Percentiles rank a stretch among this genome's conserved stretches.
Conservation (phyloP, 2,329 filamentous ascomycete species). For the Apiospora marii region DNA sequence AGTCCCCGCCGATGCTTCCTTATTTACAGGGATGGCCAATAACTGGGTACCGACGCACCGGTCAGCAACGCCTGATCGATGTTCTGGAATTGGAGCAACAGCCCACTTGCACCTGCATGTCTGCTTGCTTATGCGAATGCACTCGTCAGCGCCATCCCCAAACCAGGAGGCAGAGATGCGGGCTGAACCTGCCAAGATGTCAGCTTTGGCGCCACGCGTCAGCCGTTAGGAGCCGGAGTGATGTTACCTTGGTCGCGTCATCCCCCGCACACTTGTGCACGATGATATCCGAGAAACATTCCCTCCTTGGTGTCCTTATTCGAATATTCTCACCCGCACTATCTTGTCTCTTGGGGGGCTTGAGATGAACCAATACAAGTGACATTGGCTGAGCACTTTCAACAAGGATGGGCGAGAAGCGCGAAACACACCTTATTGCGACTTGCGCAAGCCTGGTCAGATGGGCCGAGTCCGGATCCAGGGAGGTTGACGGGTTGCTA, state of each 20-base stretch:
- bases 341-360: background rate
- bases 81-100: background rate
- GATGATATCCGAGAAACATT: background rate
- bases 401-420: background rate
- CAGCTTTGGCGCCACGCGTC: conserved; percentile 5
- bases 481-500: background rate
- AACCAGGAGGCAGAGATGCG: background rate
- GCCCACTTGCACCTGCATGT: background rate
- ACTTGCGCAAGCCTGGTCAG: background rate
- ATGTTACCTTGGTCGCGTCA: background rate
- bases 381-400: background rate
- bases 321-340: background rate
- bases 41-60: background rate
- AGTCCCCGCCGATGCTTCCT: background rate
- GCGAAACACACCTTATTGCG: background rate
- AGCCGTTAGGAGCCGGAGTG: background rate
- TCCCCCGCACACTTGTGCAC: background rate
- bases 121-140: background rate
- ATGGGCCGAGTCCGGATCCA: background rate
- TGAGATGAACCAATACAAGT: background rate
- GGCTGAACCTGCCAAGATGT: background rate
- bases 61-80: background rate
- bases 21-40: background rate
- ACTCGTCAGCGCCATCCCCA: background rate
- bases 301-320: background rate